These are phyloP conservation scores for Fusarium devonianum DNA, from an alignment of 2,329 filamentous ascomycete genomes.

Conservation along the genomic window DNA sequence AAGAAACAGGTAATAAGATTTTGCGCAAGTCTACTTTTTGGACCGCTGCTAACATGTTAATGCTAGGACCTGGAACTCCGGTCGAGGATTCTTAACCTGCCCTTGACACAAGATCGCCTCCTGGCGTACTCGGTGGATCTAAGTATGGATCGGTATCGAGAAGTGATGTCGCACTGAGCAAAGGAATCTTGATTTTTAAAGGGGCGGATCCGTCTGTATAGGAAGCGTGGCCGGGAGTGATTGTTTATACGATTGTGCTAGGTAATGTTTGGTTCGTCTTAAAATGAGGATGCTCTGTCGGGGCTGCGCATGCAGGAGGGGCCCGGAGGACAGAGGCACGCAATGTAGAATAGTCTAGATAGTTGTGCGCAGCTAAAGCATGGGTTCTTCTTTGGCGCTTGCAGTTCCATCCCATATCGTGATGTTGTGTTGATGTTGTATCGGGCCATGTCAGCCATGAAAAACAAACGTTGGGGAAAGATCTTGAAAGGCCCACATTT, in stretches of 20 bases:
- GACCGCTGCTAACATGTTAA: constrained; percentile 27
- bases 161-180: constrained; percentile 61
- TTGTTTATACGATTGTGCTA: constrained; percentile 31
- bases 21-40: constrained; percentile 11
- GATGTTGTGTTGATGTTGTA: too few relatives aligned
- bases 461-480: too few relatives aligned
- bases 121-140: constrained; percentile 74
- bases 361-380: constrained; percentile 20
- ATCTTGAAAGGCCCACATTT: too few relatives aligned
- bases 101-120: constrained; percentile 76
- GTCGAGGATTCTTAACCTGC: constrained; percentile 61
- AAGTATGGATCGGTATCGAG: constrained; percentile 72
- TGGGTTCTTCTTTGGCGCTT: not conserved
- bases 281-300: constrained; percentile 10
- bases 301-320: constrained; percentile 3
- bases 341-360: constrained; percentile 42
- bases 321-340: constrained; percentile 14
- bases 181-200: constrained; percentile 13
- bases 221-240: constrained; percentile 1
- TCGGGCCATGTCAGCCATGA: too few relatives aligned
- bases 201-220: constrained; percentile 10
- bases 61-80: constrained; percentile 48
- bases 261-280: constrained; percentile 23
- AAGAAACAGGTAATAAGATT: constrained; percentile 67
- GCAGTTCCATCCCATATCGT: too few relatives aligned